Conservation (phyloP, 2,329 filamentous ascomycete genomes). For the Botryotinia globosa region DNA sequence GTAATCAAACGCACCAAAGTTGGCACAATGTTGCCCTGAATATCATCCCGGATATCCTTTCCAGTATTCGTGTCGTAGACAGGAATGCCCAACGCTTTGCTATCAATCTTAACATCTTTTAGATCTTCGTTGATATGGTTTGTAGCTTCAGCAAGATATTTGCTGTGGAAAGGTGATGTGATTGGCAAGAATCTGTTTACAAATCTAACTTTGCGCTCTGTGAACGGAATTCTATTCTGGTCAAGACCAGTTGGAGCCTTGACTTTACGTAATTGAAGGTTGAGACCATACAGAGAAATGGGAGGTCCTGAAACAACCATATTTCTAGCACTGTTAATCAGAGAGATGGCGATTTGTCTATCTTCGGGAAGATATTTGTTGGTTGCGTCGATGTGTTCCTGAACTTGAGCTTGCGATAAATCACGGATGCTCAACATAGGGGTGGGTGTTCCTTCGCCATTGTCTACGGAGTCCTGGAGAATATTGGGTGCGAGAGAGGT, state of each 20-base stretch:
- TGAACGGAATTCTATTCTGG: constrained; percentile 90
- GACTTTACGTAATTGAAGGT: constrained; percentile 90
- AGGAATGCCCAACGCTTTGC: constrained; percentile 71
- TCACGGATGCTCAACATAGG: constrained; percentile 98
- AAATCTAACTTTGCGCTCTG: constrained; percentile 93
- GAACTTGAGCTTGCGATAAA: constrained; percentile 79
- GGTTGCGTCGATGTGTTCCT: constrained; percentile 94
- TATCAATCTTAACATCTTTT: constrained; percentile 74
- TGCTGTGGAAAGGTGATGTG: constrained; percentile 97
- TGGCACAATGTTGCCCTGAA: constrained; percentile 78
- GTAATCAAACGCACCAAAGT: constrained; percentile 90
- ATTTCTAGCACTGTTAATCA: constrained; percentile 95
- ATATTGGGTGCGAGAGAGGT: constrained; percentile 90
- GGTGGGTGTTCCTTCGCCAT: constrained; percentile 91
- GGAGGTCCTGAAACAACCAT: constrained; percentile 96
- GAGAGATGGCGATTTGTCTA: constrained; percentile 89
- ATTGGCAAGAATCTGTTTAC: constrained; percentile 97
- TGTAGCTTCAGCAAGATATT: constrained; percentile 81
- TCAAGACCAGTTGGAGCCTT: constrained; percentile 97
- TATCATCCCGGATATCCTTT: constrained; percentile 70
- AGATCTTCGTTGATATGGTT: constrained; percentile 83
- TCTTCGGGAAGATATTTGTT: constrained; percentile 94
- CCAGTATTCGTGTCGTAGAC: constrained; percentile 91
- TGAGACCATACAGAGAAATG: constrained; percentile 93
- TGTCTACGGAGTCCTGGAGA: constrained; percentile 87